Evolutionary conservation across 495 filamentous ascomycete genomes (phyloP), one percentile per base, ranked within the genome.

Genomic region (Sordaria brevicollis): DNA sequence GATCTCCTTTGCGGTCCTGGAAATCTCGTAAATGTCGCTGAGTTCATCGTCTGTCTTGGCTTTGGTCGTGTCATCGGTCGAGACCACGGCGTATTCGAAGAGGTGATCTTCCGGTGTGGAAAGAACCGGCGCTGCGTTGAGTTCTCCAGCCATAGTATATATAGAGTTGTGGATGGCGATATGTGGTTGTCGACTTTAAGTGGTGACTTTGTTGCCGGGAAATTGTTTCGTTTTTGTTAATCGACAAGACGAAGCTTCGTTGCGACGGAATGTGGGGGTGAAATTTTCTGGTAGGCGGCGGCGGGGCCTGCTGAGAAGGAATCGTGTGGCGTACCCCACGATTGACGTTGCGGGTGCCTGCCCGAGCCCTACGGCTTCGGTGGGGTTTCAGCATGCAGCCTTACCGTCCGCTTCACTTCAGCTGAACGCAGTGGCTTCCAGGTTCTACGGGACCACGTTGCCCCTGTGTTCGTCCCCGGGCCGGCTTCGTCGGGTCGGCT

Each of bases 101-200:
- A 95, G 84, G 71, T 94, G 86, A 67, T 89, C 88, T 66, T 93
- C 93, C 25, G 93, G 92, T 2, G 95, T 97, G 0, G 94, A 98
- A 57, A 99, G 88, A 3, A 92, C 88, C 1, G 94, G 94, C 2
- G 94, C 80, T 9, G 81, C 79, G 35, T 72, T 76, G 0, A 83
- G 76, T 57, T 82, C 80, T 49, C 68, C 69, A 19, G 79, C 68
- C 81, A 82, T 82, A 41, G 43, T 73, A 3, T 29, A 34, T 36
- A 35, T 39, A 37, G 5, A 65, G 38, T 11, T 62, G 33, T 65
- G 2, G 33, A 1, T 36, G 25, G 13, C 17, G 41, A 41, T 13
- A 25, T 7, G 9, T 69, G 25, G 35, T 67, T 33, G n/a, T 21
- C 6, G 49, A 57, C 49, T 57, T 8, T n/a, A n/a, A n/a, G n/a